Base-by-base conservation (phyloP, 2,329 filamentous ascomycete species). In the Exophiala mesophila region DNA sequence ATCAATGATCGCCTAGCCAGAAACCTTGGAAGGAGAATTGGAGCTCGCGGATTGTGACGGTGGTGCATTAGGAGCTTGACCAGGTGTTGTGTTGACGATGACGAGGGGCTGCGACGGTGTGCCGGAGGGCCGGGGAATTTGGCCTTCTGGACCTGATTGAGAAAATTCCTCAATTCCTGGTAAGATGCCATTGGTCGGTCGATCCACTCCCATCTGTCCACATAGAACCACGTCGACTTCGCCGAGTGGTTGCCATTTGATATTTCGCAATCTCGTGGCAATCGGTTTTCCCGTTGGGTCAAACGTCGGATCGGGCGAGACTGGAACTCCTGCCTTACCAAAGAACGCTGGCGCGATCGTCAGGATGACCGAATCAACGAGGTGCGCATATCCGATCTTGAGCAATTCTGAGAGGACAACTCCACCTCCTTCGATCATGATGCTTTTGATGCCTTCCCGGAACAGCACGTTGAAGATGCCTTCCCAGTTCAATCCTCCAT, bases 371-470 rank as follows among this genome's bases (percentile, higher is more conserved):
- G 83, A 83, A 58, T 87, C 76, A 30, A 94, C 71, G 6, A 88
- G 67, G n/a, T 61, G 55, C 12, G 77, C 69, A 55, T 80, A 78
- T 19, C 69, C 67, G 2, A 76, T 71, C 28, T 75, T 70, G n/a
- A 97, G 71, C 13, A 97, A 66, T 26, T 83, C 78, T 59, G 92
- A 94, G 59, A 97, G 87, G 23, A 96, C 80, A 8, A 73, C 70
- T 0, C 78, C 89, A 8, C 90, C 90, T 0, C 90, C 90, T 63
- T 97, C 90, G 36, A 97, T 75, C 90, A 96, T 96, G 44, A 96
- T 72, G 59, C 88, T 95, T 39, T 66, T 63, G 32, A 95, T 67
- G 1, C 80, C 80, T 54, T 84, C 72, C 1, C 59, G 61, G 19
- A 63, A 66, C 23, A 94, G 62, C 3, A 70, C 67, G 13, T 63